Conservation (phyloP, 2,329 filamentous ascomycete species). For the Grosmannia serpens region DNA sequence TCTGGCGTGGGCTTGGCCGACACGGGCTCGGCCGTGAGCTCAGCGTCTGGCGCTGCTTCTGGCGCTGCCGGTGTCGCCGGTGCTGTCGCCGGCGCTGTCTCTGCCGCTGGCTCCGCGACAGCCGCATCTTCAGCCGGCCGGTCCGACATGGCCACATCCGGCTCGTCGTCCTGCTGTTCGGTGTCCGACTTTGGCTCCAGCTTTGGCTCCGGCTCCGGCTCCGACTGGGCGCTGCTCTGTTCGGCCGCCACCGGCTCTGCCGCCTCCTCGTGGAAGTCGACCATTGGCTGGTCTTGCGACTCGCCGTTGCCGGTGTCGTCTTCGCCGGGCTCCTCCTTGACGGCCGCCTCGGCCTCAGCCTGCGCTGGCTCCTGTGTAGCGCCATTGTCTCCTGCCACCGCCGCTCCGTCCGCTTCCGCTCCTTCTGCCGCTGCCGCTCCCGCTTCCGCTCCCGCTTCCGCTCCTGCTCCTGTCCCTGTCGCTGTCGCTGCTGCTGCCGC, state of each 20-base stretch:
- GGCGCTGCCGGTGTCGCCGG: not conserved
- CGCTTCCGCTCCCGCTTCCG: conserved; percentile 1
- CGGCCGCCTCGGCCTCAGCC: not conserved
- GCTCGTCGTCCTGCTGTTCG: not conserved
- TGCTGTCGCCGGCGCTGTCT: not conserved
- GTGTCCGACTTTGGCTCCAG: not conserved
- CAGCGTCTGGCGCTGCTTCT: not conserved
- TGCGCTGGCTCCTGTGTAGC: not conserved
- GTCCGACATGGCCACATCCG: conserved; percentile 2
- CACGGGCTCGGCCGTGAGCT: no score
- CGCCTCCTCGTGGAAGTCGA: not conserved
- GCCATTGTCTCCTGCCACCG: not conserved
- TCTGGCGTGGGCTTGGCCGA: not conserved
- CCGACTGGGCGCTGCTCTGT: not conserved
- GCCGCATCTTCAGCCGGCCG: not conserved
- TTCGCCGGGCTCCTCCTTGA: not conserved
- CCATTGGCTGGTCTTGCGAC: not conserved
- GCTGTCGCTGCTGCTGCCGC: conserved; percentile 3
- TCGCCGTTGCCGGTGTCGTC: not conserved
- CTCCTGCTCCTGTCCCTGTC: not conserved
- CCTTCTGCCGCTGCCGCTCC: not conserved
- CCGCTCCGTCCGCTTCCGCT: not conserved
- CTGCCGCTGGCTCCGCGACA: not conserved
- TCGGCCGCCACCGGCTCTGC: not conserved
- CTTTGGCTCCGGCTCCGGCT: not conserved